Conservation (phyloP, 345 rosid genomes). For the Geranium brycei region DNA sequence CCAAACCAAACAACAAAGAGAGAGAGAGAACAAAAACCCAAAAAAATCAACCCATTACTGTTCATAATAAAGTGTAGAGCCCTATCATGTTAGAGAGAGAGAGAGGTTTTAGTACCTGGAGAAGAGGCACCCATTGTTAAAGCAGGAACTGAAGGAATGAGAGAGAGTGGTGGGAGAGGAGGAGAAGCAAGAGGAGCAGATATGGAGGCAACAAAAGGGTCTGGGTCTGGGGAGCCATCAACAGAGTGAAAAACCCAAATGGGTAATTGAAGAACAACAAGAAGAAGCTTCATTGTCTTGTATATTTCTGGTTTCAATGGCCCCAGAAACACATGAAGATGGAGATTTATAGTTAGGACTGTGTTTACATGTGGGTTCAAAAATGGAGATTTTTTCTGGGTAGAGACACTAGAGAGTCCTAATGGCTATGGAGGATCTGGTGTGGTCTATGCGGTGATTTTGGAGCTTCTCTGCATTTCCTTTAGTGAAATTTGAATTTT, state of each 20-base stretch:
- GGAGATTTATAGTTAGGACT: constrained; percentile 9
- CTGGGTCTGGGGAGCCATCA: constrained; percentile 14
- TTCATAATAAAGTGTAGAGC: too few species aligned
- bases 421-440: not conserved
- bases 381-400: not conserved
- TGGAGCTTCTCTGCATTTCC: not conserved
- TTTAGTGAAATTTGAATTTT: not conserved
- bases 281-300: constrained; percentile 27
- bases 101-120: constrained; percentile 35
- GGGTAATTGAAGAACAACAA: constrained; percentile 28
- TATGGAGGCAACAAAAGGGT: constrained; percentile 24
- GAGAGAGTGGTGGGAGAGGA: constrained; percentile 6
- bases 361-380: constrained; percentile 10
- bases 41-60: too few species aligned
- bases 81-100: too few species aligned
- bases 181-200: constrained; percentile 1
- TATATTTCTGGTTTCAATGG: not conserved
- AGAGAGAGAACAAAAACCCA: too few species aligned
- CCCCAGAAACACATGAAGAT: constrained; percentile 16
- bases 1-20: not conserved
- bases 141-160: constrained; percentile 21
- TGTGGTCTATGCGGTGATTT: not conserved
- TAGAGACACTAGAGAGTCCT: not conserved
- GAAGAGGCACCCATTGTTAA: constrained; percentile 40
- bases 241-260: constrained; percentile 24